Conservation (phyloP, 257 asterid genomes). For the Perilla frutescens region DNA sequence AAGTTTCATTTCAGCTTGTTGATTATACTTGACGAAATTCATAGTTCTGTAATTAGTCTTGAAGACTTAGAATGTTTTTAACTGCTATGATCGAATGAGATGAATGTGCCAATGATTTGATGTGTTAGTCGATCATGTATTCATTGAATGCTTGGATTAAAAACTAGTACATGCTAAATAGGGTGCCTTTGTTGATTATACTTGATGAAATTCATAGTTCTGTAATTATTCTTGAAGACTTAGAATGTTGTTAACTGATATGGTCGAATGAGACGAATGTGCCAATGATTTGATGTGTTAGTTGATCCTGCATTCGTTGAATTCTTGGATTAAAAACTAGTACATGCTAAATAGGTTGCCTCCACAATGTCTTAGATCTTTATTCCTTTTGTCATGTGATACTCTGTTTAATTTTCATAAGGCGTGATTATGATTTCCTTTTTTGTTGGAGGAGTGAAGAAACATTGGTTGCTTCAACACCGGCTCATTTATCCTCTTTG, state of each 20-base stretch:
- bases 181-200: background rate
- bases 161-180: background rate
- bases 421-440: background rate
- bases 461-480: background rate
- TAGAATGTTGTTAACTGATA: background rate
- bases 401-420: background rate
- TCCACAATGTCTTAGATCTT: background rate
- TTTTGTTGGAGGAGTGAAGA: background rate
- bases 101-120: background rate
- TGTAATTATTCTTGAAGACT: background rate
- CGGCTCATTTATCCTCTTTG: no score
- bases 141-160: background rate
- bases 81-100: background rate
- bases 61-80: background rate
- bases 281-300: background rate
- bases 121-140: background rate
- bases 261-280: background rate
- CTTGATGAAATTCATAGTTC: slow-evolving; percentile 10
- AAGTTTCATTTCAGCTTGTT: background rate
- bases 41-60: background rate
- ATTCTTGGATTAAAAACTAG: background rate
- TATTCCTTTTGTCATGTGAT: background rate
- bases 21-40: slow-evolving; percentile 3
- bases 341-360: background rate
- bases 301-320: background rate